Evolutionary conservation across 805 yeast genomes (phyloP).

Genomic region (Lipomyces oligophaga): DNA sequence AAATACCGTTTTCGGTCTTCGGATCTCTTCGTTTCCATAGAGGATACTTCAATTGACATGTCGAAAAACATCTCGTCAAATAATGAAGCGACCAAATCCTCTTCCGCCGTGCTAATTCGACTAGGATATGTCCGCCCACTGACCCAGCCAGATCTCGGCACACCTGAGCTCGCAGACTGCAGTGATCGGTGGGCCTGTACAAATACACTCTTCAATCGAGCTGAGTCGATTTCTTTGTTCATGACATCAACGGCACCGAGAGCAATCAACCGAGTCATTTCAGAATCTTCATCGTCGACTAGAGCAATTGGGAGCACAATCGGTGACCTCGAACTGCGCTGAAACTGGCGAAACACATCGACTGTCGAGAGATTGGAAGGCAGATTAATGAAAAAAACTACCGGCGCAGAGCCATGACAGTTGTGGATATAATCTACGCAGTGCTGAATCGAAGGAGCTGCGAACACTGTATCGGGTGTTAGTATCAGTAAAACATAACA

Average conservation of each 20-base stretch:
- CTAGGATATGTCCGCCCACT: slow-evolving; percentile 1
- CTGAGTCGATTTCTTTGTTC: neutral
- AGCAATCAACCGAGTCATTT: slow-evolving; percentile 3
- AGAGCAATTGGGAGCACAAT: slow-evolving; percentile 13
- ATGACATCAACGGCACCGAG: slow-evolving; percentile 24
- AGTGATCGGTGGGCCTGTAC: slow-evolving; percentile 7
- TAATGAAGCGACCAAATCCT: slow-evolving; percentile 3
- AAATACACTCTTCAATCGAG: slow-evolving; percentile 14
- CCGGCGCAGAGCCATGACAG: slow-evolving; percentile 2
- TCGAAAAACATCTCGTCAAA: slow-evolving; percentile 13
- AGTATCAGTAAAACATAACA: neutral
- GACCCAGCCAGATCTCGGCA: slow-evolving; percentile 1
- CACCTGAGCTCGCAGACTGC: neutral
- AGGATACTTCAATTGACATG: neutral
- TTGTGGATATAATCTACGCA: slow-evolving; percentile 6
- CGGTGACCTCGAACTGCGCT: neutral
- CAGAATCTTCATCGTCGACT: slow-evolving; percentile 20
- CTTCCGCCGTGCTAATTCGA: slow-evolving; percentile 1
- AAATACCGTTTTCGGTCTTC: neutral
- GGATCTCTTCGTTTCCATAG: neutral
- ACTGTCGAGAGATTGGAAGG: neutral
- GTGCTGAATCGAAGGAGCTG: slow-evolving; percentile 5
- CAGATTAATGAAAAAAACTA: slow-evolving; percentile 19
- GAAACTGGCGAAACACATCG: slow-evolving; percentile 1
- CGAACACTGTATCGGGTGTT: slow-evolving; percentile 1